Conservation (phyloP, 2,329 filamentous ascomycete species). For the Diaporthe sp. region DNA sequence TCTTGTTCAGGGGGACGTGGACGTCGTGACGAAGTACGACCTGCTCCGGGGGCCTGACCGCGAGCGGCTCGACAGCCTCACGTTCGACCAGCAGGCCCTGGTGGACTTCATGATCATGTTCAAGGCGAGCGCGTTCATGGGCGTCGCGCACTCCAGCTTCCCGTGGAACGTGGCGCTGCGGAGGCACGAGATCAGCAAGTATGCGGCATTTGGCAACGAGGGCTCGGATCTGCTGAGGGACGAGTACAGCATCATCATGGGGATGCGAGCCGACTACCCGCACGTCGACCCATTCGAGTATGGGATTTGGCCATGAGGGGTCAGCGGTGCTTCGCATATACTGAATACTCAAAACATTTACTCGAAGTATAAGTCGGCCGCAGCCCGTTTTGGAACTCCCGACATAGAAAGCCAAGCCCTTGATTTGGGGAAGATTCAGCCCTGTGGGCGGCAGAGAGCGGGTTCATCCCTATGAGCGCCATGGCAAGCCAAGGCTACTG, state of each 20-base stretch:
- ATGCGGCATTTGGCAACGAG: constrained; percentile 46
- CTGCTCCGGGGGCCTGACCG: constrained; percentile 44
- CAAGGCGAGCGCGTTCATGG: constrained; percentile 51
- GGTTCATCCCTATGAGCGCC: background rate
- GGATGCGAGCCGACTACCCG: constrained; percentile 48
- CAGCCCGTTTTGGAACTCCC: background rate
- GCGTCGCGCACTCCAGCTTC: constrained; percentile 51
- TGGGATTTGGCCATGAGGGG: constrained; percentile 48
- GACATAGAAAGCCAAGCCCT: background rate
- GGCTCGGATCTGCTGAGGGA: constrained; percentile 50
- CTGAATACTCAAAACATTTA: background rate
- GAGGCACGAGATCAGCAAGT: constrained; percentile 50
- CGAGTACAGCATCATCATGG: constrained; percentile 51
- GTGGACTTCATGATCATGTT: constrained; percentile 52
- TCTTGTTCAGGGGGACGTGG: constrained; percentile 41
- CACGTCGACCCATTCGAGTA: constrained; percentile 49
- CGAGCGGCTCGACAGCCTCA: constrained; percentile 44
- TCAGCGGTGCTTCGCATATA: background rate
- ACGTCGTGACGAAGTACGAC: constrained; percentile 51
- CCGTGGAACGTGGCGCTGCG: constrained; percentile 51
- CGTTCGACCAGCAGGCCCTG: constrained; percentile 52
- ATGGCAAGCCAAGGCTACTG: background rate
- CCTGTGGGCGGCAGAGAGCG: too few relatives aligned
- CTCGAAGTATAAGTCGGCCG: background rate
- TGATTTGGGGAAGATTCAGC: background rate